These are phyloP conservation scores for Blastobotrys petasosporus DNA, from an alignment of 1,139 yeast species.

Conservation along the genomic window DNA sequence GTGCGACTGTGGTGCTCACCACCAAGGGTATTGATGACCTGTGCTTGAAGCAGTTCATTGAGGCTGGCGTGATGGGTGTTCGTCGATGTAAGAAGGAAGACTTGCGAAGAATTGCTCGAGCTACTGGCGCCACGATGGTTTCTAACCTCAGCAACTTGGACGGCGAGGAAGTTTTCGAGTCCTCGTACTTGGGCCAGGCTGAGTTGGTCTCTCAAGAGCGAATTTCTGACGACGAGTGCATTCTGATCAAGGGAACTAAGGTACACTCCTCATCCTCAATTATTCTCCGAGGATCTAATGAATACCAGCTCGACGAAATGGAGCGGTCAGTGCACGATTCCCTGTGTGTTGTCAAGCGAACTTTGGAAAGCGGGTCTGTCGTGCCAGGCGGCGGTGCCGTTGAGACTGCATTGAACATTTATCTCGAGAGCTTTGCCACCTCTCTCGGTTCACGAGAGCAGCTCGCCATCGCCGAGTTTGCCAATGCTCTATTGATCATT, in stretches of 20 bases:
- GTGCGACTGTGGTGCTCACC: conserved; percentile 94
- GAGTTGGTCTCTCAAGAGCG: conserved; percentile 89
- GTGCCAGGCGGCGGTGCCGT: conserved; percentile 99
- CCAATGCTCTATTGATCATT: conserved; percentile 78
- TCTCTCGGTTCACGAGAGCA: conserved; percentile 98
- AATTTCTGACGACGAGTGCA: conserved; percentile 96
- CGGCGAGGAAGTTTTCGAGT: conserved; percentile 95
- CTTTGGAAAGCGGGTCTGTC: conserved; percentile 87
- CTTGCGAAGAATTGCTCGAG: conserved; percentile 92
- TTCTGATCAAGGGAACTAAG: conserved; percentile 86
- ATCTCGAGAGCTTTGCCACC: conserved; percentile 94
- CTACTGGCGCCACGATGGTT: conserved; percentile 92
- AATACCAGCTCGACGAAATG: conserved; percentile 95
- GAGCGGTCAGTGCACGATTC: conserved; percentile 96
- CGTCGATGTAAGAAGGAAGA: conserved; percentile 98
- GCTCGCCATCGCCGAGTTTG: conserved; percentile 96
- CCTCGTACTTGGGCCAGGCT: conserved; percentile 80
- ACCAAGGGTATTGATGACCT: conserved; percentile 98
- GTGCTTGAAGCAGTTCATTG: conserved; percentile 92
- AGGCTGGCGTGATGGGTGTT: conserved; percentile 94
- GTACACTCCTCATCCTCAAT: conserved; percentile 91
- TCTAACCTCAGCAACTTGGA: conserved; percentile 87
- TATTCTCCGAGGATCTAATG: conserved; percentile 93
- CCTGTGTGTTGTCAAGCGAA: conserved; percentile 88
- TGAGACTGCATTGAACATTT: conserved; percentile 91